A percentile compares a stretch with the other conserved stretches of the same genome.
Conservation (phyloP, 805 yeast species). For the Wickerhamiella brachini region DNA sequence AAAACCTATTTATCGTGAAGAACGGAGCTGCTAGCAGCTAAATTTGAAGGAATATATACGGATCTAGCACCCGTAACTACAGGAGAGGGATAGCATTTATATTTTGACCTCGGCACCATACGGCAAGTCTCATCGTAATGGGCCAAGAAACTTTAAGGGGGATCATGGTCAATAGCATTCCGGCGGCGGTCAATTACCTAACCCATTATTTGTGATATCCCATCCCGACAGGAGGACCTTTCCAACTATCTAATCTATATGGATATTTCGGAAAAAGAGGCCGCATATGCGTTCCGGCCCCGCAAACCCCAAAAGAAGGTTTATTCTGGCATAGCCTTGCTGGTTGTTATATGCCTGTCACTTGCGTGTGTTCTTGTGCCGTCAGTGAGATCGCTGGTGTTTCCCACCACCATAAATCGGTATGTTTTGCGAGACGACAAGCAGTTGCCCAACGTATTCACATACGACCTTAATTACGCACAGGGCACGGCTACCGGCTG, state of each 20-base stretch:
- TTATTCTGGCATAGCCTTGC: slow-evolving; percentile 2
- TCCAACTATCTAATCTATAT: background rate
- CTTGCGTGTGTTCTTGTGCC: slow-evolving; percentile 8
- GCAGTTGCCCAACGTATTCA: slow-evolving; percentile 35
- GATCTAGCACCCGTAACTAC: too few relatives aligned
- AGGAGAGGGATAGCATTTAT: too few relatives aligned
- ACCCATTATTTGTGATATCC: background rate
- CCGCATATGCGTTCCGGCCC: background rate
- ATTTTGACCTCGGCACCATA: too few relatives aligned
- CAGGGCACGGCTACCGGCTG: slow-evolving; percentile 61
- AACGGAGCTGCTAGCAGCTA: too few relatives aligned
- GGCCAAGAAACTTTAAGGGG: background rate
- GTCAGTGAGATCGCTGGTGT: slow-evolving; percentile 4
- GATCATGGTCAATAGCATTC: background rate
- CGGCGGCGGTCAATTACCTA: background rate
- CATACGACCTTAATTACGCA: slow-evolving; percentile 57
- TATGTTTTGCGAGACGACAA: slow-evolving; percentile 16
- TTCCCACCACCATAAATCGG: slow-evolving; percentile 3
- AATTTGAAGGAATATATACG: too few relatives aligned
- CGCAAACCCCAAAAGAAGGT: background rate
- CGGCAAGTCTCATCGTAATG: background rate
- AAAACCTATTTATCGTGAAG: too few relatives aligned
- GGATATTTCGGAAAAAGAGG: slow-evolving; percentile 3
- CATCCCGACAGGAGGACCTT: background rate
- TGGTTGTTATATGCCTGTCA: slow-evolving; percentile 3